Conservation (phyloP, 2,329 filamentous ascomycete species). For the Sporothrix phasma region DNA sequence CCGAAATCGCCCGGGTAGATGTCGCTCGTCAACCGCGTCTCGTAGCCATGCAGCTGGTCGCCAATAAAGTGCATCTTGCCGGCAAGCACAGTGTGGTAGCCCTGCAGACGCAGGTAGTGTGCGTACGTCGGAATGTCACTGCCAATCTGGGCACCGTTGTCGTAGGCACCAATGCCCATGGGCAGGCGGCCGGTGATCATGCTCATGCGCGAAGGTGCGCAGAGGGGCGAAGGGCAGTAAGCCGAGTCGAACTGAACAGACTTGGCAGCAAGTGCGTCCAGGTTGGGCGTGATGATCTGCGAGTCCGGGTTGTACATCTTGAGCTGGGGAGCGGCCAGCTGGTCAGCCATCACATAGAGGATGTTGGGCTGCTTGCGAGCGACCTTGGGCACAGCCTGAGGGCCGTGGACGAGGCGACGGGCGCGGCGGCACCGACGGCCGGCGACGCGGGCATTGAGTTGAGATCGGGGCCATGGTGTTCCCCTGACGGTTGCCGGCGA, state of each 20-base stretch:
- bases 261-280: slow-evolving; percentile 69
- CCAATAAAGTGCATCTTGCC: slow-evolving; percentile 98
- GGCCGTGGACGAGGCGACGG: not conserved
- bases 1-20: slow-evolving; percentile 93
- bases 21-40: slow-evolving; percentile 84
- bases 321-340: slow-evolving; percentile 80
- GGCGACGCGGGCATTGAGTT: slow-evolving; percentile 57
- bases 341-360: slow-evolving; percentile 93
- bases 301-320: slow-evolving; percentile 86
- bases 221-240: slow-evolving; percentile 89
- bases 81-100: slow-evolving; percentile 82
- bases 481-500: slow-evolving; percentile 1
- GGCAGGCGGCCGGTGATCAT: slow-evolving; percentile 89
- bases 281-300: slow-evolving; percentile 83
- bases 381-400: slow-evolving; percentile 11
- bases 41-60: slow-evolving; percentile 89
- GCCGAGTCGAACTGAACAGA: slow-evolving; percentile 89
- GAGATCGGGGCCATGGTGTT: slow-evolving; percentile 59
- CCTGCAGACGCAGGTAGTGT: slow-evolving; percentile 74
- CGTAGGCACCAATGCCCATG: slow-evolving; percentile 83
- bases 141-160: slow-evolving; percentile 77
- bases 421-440: slow-evolving; percentile 17
- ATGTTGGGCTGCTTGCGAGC: slow-evolving; percentile 54
- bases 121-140: slow-evolving; percentile 86
- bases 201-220: slow-evolving; percentile 85